A percentile compares a stretch with the other conserved stretches of the same genome.
Evolutionary conservation across 805 yeast genomes (phyloP).

Genomic region (Kregervanrija fluxuum): DNA sequence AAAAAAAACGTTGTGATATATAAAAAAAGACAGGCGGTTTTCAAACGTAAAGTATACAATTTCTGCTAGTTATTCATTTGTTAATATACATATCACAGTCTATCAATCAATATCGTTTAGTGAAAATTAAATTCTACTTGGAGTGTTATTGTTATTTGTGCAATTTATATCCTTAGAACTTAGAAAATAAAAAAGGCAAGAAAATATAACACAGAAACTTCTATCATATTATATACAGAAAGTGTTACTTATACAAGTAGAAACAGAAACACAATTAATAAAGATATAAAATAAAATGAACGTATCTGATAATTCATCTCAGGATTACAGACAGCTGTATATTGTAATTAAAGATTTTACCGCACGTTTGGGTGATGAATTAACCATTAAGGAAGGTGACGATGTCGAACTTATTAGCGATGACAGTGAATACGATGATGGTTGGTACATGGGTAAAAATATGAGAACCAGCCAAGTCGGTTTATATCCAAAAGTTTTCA

Average conservation of each 20-base stretch:
- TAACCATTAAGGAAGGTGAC: conserved; percentile 75
- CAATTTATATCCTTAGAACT: not conserved
- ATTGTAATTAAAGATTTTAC: conserved; percentile 78
- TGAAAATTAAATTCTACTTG: no score
- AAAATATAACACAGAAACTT: not conserved
- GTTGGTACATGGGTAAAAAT: conserved; percentile 93
- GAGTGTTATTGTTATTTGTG: no score
- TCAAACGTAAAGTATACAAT: no score
- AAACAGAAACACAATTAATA: not conserved
- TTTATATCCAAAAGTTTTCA: conserved; percentile 83
- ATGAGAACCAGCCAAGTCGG: conserved; percentile 70
- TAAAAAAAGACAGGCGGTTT: no score
- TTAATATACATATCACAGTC: no score
- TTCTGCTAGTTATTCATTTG: no score
- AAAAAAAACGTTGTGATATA: no score
- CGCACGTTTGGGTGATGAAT: conserved; percentile 86
- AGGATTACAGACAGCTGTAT: conserved; percentile 18
- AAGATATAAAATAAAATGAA: not conserved
- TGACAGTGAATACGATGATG: conserved; percentile 90
- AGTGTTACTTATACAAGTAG: not conserved
- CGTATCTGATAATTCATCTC: not conserved
- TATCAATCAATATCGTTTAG: no score
- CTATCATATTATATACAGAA: not conserved
- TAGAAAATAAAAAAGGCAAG: not conserved
- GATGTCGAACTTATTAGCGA: conserved; percentile 83